Conservation (phyloP, 2,329 filamentous ascomycete genomes). For the Sporothrix luriei region DNA sequence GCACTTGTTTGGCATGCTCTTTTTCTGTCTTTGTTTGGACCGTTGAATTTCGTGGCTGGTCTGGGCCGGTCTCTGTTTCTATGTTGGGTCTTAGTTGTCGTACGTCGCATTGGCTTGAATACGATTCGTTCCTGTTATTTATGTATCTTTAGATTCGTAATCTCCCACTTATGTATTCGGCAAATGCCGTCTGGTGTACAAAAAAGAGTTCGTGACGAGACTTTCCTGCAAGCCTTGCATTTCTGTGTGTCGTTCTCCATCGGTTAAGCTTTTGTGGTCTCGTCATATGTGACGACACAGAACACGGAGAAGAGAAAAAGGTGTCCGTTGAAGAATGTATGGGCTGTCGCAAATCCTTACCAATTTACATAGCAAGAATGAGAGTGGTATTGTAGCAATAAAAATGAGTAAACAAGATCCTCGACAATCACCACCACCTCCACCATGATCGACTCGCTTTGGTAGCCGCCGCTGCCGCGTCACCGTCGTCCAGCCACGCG, state of each 20-base stretch:
- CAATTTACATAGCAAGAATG: neutral
- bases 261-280: constrained; percentile 2
- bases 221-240: neutral
- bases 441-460: constrained; percentile 24
- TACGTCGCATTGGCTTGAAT: neutral
- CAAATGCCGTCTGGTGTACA: neutral
- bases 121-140: too few relatives aligned
- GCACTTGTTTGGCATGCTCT: neutral
- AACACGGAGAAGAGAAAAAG: neutral
- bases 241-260: neutral
- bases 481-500: constrained; percentile 22
- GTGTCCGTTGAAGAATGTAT: neutral
- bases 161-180: neutral
- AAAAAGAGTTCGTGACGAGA: neutral
- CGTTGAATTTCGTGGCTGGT: constrained; percentile 18
- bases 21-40: neutral
- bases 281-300: neutral
- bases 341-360: neutral
- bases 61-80: neutral
- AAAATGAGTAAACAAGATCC: neutral
- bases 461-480: neutral
- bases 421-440: constrained; percentile 1
- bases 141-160: too few relatives aligned
- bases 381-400: neutral
- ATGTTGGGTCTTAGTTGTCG: too few relatives aligned